phyloP scores from a whole-genome alignment of 495 filamentous ascomycete genomes.

The Ramalina intermedia region DNA sequence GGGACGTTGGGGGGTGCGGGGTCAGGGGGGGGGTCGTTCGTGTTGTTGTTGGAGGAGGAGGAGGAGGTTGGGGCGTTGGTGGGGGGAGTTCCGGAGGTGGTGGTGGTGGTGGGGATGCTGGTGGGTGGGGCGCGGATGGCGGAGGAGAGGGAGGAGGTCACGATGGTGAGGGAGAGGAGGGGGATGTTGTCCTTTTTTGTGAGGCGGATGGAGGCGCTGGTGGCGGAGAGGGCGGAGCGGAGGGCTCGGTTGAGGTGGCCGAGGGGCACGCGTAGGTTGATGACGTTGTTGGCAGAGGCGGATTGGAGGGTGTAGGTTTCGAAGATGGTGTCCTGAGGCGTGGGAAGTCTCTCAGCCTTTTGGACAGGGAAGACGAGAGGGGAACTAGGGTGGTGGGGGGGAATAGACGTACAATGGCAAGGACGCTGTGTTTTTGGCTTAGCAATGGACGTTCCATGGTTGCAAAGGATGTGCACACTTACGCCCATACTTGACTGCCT shows the following conservation, averaged over 20 bases:
- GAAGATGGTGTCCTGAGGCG: slow-evolving; percentile 61
- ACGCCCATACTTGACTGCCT: slow-evolving; percentile 91
- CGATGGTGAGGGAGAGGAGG: slow-evolving; percentile 45
- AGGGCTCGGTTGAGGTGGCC: slow-evolving; percentile 68
- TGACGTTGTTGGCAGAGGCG: slow-evolving; percentile 61
- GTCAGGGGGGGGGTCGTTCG: slow-evolving; percentile 1
- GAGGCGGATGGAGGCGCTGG: slow-evolving; percentile 67
- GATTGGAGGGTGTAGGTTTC: slow-evolving; percentile 74
- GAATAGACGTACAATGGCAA: slow-evolving; percentile 14
- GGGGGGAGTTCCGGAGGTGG: slow-evolving; percentile 13
- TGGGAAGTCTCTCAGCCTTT: background rate
- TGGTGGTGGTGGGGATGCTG: slow-evolving; percentile 24
- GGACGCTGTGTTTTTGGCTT: slow-evolving; percentile 4
- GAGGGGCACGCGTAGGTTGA: slow-evolving; percentile 90
- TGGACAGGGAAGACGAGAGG: background rate
- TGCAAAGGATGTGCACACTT: slow-evolving; percentile 22
- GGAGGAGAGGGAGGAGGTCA: slow-evolving; percentile 69
- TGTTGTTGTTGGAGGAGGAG: slow-evolving; percentile 4
- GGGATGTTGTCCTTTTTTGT: slow-evolving; percentile 84
- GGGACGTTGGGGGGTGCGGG: slow-evolving; percentile 18
- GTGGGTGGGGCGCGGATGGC: slow-evolving; percentile 54
- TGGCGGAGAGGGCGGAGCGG: slow-evolving; percentile 63
- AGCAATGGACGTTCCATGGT: background rate
- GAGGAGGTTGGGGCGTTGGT: slow-evolving; percentile 8
- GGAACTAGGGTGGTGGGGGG: too few relatives aligned